Percentiles rank a stretch among this genome's conserved stretches.
phyloP scores from a whole-genome alignment of 805 yeast species.

The Ogataea nitratoaversa region DNA sequence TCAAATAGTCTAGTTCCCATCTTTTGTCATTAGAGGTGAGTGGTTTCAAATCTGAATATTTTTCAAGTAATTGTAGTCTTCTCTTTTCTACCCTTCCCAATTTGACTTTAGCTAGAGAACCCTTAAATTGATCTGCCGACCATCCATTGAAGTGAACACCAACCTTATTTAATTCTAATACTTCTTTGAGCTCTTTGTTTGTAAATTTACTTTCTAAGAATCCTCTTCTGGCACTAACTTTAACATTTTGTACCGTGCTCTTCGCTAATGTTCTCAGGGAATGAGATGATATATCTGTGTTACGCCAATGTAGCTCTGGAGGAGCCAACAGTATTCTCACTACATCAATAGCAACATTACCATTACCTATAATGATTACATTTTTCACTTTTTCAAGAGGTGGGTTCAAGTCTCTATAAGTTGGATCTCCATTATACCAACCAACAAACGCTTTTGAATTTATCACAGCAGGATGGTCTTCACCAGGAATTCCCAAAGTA shows the following conservation, averaged over 20 bases:
- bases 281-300: constrained; percentile 66
- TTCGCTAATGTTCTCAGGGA: constrained; percentile 53
- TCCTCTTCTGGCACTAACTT: constrained; percentile 83
- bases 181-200: constrained; percentile 85
- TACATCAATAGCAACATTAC: constrained; percentile 92
- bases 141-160: constrained; percentile 47
- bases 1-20: constrained; percentile 72
- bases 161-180: constrained; percentile 52
- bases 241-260: constrained; percentile 59
- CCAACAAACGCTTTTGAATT: constrained; percentile 86
- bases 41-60: constrained; percentile 32
- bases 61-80: constrained; percentile 57
- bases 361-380: constrained; percentile 90
- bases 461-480: constrained; percentile 58
- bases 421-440: constrained; percentile 95
- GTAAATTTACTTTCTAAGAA: constrained; percentile 83
- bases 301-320: constrained; percentile 44
- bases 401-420: constrained; percentile 43
- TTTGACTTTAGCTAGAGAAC: constrained; percentile 26
- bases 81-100: constrained; percentile 59
- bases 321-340: constrained; percentile 73
- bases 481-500: constrained; percentile 53
- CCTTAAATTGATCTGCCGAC: constrained; percentile 34
- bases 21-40: constrained; percentile 11
- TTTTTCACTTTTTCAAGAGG: constrained; percentile 56